Conservation (phyloP, 768 basidiomycete genomes). For the Mycena pura region DNA sequence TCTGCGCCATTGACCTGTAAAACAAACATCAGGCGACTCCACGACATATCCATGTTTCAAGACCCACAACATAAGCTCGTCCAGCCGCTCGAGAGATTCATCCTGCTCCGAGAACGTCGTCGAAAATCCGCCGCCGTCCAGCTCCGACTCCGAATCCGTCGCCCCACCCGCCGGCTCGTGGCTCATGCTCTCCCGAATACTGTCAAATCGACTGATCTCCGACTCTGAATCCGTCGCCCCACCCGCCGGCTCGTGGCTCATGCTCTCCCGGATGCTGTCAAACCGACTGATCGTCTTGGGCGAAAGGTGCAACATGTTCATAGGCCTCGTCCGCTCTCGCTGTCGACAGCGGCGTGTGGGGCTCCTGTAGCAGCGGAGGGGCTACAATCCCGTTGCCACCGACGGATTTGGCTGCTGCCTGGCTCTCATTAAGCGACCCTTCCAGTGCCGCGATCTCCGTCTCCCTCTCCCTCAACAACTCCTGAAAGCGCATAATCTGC, state of each 20-base stretch:
- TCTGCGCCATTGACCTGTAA: slow-evolving; percentile 93
- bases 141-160: slow-evolving; percentile 48
- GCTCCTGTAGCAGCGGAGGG: background rate
- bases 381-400: slow-evolving; percentile 2
- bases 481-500: slow-evolving; percentile 95
- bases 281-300: slow-evolving; percentile 79
- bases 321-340: slow-evolving; percentile 4
- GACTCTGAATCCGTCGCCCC: too few species aligned
- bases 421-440: slow-evolving; percentile 49
- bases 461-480: slow-evolving; percentile 90
- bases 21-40: slow-evolving; percentile 18
- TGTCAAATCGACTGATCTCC: too few species aligned
- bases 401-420: slow-evolving; percentile 14
- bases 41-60: slow-evolving; percentile 11
- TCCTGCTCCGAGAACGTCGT: slow-evolving; percentile 59
- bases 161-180: too few species aligned
- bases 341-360: slow-evolving; percentile 4
- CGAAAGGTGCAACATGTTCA: slow-evolving; percentile 53
- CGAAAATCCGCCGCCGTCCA: slow-evolving; percentile 37
- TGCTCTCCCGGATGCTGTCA: slow-evolving; percentile 71
- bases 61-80: slow-evolving; percentile 91
- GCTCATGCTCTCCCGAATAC: too few species aligned
- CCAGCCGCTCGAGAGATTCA: slow-evolving; percentile 79
- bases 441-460: slow-evolving; percentile 87
- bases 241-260: slow-evolving; percentile 52